phyloP scores from a whole-genome alignment of 495 filamentous ascomycete species.

The Aspergillus leporis region DNA sequence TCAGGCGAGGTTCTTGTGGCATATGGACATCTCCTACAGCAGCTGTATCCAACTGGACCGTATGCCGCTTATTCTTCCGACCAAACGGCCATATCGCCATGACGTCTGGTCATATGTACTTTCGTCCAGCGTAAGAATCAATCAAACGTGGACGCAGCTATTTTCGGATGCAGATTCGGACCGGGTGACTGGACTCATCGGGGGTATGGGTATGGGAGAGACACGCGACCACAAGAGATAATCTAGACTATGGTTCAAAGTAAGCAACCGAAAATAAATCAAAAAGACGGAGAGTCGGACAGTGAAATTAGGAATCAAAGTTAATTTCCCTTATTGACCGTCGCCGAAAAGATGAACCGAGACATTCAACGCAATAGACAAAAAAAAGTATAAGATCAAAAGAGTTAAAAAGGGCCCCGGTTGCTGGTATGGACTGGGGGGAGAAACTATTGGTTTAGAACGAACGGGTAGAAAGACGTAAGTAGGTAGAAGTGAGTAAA shows the following conservation, averaged over 20 bases:
- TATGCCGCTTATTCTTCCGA: conserved; percentile 59
- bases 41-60: conserved; percentile 43
- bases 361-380: conserved; percentile 16
- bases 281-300: not conserved
- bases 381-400: conserved; percentile 1
- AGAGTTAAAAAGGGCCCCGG: conserved; percentile 4
- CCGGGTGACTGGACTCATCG: conserved; percentile 37
- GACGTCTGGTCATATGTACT: conserved; percentile 27
- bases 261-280: conserved; percentile 8
- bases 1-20: conserved; percentile 30
- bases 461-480: conserved; percentile 14
- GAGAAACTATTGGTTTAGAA: conserved; percentile 18
- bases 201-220: conserved; percentile 17
- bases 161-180: conserved; percentile 20
- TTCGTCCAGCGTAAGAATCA: conserved; percentile 42
- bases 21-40: conserved; percentile 31
- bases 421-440: conserved; percentile 9
- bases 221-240: conserved; percentile 17
- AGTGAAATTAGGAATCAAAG: conserved; percentile 2
- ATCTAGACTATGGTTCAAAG: conserved; percentile 4
- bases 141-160: conserved; percentile 29
- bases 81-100: conserved; percentile 83
- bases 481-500: conserved; percentile 13
- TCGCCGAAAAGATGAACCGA: conserved; percentile 9
- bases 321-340: not conserved